These are phyloP conservation scores for Apiospora kogelbergensis DNA, from an alignment of 2,329 filamentous ascomycete species.

Conservation along the genomic window DNA sequence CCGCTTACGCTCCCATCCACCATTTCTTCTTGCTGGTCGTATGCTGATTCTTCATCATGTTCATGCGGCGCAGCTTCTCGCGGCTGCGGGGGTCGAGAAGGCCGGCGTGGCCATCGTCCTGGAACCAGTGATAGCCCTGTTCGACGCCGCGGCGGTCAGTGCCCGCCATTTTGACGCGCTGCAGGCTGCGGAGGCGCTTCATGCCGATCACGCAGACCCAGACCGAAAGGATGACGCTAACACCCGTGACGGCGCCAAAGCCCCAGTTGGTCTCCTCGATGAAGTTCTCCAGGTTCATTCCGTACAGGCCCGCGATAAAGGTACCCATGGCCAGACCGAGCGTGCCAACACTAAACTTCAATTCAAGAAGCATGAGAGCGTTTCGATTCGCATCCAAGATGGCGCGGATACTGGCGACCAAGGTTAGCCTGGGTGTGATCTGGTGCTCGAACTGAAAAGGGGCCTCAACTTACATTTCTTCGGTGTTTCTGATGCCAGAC, in stretches of 20 bases:
- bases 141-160: constrained; percentile 18
- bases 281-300: constrained; percentile 99
- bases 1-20: neutral
- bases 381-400: constrained; percentile 98
- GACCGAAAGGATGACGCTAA: constrained; percentile 71
- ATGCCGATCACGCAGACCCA: constrained; percentile 84
- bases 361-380: constrained; percentile 92
- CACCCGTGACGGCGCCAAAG: constrained; percentile 72
- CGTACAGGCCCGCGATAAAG: constrained; percentile 97
- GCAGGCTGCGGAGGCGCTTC: constrained; percentile 78
- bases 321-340: constrained; percentile 93
- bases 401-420: constrained; percentile 72
- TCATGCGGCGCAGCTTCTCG: constrained; percentile 53
- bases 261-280: constrained; percentile 91
- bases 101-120: constrained; percentile 49
- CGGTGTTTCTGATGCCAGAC: constrained; percentile 93
- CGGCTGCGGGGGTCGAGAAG: constrained; percentile 54
- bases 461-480: constrained; percentile 78
- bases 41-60: constrained; percentile 22
- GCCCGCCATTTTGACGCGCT: constrained; percentile 73
- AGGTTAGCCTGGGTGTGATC: neutral
- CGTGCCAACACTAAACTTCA: constrained; percentile 95
- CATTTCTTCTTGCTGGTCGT: neutral
- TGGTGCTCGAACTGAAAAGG: constrained; percentile 18
- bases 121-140: constrained; percentile 40